A percentile compares a stretch with the other conserved stretches of the same genome.
These are phyloP conservation scores for Calonectria fujianensis DNA, from an alignment of 2,329 filamentous ascomycete genomes.

Conservation along the genomic window DNA sequence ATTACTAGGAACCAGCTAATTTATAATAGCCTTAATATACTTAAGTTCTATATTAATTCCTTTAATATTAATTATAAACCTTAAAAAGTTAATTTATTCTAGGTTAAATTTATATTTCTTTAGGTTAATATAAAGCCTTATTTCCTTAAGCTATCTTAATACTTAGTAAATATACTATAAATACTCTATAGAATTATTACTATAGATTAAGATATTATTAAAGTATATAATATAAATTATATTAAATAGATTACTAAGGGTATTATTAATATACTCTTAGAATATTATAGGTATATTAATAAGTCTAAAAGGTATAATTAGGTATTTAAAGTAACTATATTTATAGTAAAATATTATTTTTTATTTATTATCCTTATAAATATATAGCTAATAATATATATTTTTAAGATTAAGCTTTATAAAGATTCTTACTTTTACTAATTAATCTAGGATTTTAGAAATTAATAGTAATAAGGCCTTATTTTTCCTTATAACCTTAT, in stretches of 20 bases:
- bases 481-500: background rate
- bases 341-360: background rate
- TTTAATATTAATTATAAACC: background rate
- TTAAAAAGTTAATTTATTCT: background rate
- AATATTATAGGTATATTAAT: background rate
- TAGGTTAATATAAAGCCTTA: background rate
- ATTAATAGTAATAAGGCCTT: background rate
- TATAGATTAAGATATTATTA: background rate
- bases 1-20: too few relatives aligned
- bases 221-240: too few relatives aligned
- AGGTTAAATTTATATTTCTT: too few relatives aligned
- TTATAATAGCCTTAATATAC: too few relatives aligned
- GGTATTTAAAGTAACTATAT: slow-evolving; percentile 8
- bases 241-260: too few relatives aligned
- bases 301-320: too few relatives aligned
- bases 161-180: background rate
- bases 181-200: background rate
- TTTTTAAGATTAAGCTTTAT: background rate
- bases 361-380: background rate
- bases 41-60: background rate
- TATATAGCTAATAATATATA: background rate
- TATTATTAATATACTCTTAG: too few relatives aligned
- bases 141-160: background rate
- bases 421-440: background rate
- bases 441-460: background rate